Evolutionary conservation across 345 rosid species (phyloP).

Genomic region (Cochlearia excelsa): DNA sequence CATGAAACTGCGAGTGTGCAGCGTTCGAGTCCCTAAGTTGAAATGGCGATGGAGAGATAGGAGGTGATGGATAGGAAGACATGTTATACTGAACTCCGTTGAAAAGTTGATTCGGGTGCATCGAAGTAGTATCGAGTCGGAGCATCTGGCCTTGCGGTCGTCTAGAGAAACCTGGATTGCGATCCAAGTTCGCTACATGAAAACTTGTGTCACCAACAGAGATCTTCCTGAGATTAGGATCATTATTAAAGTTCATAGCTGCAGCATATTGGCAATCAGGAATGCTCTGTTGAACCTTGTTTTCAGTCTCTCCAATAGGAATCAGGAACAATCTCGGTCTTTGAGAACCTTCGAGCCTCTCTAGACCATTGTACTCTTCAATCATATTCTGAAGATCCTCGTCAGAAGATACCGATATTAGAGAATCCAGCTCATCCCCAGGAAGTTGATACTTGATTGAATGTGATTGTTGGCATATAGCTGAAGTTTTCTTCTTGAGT

Average conservation of each 20-base stretch:
- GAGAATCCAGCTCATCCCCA: constrained; percentile 64
- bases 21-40: constrained; percentile 41
- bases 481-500: constrained; percentile 51
- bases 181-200: constrained; percentile 31
- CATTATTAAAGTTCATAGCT: constrained; percentile 48
- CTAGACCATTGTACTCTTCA: constrained; percentile 57
- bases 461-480: constrained; percentile 50
- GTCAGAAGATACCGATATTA: constrained; percentile 61
- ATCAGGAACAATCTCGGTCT: constrained; percentile 58
- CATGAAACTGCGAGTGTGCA: constrained; percentile 32
- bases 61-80: constrained; percentile 42
- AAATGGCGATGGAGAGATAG: constrained; percentile 45
- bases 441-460: constrained; percentile 71
- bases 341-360: constrained; percentile 50
- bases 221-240: constrained; percentile 37
- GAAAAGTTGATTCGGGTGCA: constrained; percentile 33
- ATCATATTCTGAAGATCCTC: constrained; percentile 72
- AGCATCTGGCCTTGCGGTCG: constrained; percentile 28
- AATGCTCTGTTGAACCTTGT: constrained; percentile 37
- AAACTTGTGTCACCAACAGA: constrained; percentile 42
- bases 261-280: constrained; percentile 47
- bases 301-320: constrained; percentile 52
- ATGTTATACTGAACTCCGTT: constrained; percentile 38
- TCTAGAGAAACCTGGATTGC: constrained; percentile 32
- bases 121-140: constrained; percentile 40